Conservation (phyloP, 2,329 filamentous ascomycete genomes). For the Ophiostoma novo-ulmi region DNA sequence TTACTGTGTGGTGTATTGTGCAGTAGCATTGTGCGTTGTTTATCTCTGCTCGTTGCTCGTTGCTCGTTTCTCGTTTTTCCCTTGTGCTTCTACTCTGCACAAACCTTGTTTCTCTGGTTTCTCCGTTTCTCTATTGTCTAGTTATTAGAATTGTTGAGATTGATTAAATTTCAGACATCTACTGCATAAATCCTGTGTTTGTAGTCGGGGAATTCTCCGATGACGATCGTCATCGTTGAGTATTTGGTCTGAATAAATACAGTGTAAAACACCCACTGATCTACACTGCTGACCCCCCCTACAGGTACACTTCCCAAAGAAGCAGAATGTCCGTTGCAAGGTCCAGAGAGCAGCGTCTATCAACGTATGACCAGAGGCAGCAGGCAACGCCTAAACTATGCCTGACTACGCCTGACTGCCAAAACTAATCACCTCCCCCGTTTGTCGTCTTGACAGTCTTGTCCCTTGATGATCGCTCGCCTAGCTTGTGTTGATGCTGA, state of each 20-base stretch:
- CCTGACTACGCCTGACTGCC: too few species aligned
- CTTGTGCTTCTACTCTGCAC: not conserved
- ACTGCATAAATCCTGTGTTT: not conserved
- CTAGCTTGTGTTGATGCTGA: not conserved
- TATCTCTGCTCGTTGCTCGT: not conserved
- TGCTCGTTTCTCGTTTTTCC: not conserved
- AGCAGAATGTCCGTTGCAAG: slow-evolving; percentile 6
- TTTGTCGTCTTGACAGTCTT: not conserved
- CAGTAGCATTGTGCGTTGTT: slow-evolving; percentile 1
- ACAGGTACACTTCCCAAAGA: not conserved
- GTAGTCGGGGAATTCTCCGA: slow-evolving; percentile 4
- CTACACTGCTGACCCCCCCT: not conserved
- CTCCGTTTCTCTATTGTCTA: too few species aligned
- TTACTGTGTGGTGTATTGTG: not conserved
- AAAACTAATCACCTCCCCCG: not conserved
- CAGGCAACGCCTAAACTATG: too few species aligned
- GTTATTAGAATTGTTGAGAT: too few species aligned
- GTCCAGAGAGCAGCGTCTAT: too few species aligned
- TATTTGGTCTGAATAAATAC: too few species aligned
- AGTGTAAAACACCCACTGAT: not conserved
- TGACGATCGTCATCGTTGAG: not conserved
- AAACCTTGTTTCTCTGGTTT: not conserved
- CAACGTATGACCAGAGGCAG: too few species aligned
- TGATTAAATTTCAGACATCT: not conserved
- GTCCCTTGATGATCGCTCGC: not conserved